These are phyloP conservation scores for Heracleum sosnowskyi DNA, from an alignment of 129 eudicot species.

Conservation along the genomic window DNA sequence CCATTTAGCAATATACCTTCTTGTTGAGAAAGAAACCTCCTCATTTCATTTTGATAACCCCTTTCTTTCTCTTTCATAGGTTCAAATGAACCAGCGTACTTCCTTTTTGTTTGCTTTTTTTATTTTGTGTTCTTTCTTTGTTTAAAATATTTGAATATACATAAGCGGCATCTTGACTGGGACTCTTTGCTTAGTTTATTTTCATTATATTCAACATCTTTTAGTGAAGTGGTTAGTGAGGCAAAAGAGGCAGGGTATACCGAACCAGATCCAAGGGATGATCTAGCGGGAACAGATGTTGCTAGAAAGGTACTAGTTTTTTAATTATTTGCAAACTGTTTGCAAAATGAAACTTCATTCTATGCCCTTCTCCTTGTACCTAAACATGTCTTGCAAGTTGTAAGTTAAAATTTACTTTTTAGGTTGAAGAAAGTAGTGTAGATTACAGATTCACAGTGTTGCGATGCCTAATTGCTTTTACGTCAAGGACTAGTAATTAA, in stretches of 20 bases:
- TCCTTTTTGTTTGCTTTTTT: neutral
- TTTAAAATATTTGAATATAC: neutral
- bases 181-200: no score
- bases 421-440: neutral
- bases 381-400: neutral
- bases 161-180: neutral
- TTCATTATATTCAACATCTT: slow-evolving; percentile 44
- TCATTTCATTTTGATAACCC: neutral
- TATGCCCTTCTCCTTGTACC: neutral
- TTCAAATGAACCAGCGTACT: neutral
- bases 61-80: neutral
- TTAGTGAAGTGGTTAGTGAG: slow-evolving; percentile 90
- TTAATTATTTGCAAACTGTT: no score
- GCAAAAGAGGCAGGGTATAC: slow-evolving; percentile 97
- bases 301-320: slow-evolving; percentile 74
- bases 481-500: neutral
- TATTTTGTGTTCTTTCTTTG: neutral
- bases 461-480: neutral
- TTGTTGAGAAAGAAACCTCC: neutral
- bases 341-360: no score
- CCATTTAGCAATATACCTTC: neutral
- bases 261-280: slow-evolving; percentile 99
- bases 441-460: neutral
- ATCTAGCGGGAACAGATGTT: slow-evolving; percentile 95
- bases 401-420: neutral